Evolutionary conservation across 257 asterid genomes (phyloP), one percentile per base, ranked within the genome.

Genomic region (Osmanthus fragrans): DNA sequence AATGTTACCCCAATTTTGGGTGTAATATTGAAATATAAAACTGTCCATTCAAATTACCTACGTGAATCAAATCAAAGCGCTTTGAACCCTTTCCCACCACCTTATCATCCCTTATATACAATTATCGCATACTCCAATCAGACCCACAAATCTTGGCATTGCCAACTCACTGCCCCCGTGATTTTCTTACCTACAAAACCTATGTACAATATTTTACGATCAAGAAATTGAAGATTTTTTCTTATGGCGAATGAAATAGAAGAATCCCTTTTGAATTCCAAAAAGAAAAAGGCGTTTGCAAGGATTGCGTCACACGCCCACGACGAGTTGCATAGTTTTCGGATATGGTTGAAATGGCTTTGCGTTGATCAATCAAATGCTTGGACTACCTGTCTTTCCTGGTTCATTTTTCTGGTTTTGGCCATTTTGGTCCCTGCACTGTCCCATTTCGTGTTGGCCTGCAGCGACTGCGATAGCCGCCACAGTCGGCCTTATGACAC

Each of bases 261-360:
- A 72, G 37, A 84, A 66, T 51, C 73, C 29, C 70, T 40, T 76
- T 77, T 63, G 32, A 27, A 47, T 85, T 33, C 49, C 1, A 23
- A 34, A 45, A 84, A 71, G 72, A 82, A 36, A 13, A 81, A 79
- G 69, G 66, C 74, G 6, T 87, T 76, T 74, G 73, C 85, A 5
- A 88, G 97, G 0, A 78, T 87, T 80, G 72, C 32, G 21, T 95
- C 99, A 4, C 94, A 89, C 78, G 92, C 94, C 16, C 85, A 60
- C 12, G 99, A 95, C 73, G 99, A 95, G 79, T 85, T 95, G 68
- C 86, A 83, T 67, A 80, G 89, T 77, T 92, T 95, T 81, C 80
- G 98, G 25, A 78, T 95, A 16, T 95, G 99, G 96, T 86, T 95
- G 9, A 86, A 82, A 75, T 95, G 98, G 96, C 88, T 95, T 77